Percentiles rank a stretch among this genome's conserved stretches.
Conservation (phyloP, 495 filamentous ascomycete genomes). For the Penicillium flavigenum region DNA sequence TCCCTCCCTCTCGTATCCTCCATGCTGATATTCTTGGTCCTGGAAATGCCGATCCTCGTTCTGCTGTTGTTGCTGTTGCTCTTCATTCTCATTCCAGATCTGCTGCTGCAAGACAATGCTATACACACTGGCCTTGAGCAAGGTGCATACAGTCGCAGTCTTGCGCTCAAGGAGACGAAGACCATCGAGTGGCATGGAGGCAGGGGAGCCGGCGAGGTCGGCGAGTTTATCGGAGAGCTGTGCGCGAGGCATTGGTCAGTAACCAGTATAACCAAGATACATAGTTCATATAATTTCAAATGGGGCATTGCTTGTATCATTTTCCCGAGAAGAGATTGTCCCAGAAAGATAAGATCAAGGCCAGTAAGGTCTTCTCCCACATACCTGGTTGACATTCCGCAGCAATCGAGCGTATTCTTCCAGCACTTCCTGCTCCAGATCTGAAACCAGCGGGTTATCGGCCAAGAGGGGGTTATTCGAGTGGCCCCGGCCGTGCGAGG, state of each 20-base stretch:
- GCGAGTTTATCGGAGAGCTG: conserved; percentile 44
- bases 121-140: conserved; percentile 97
- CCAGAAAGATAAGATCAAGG: not conserved
- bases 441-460: conserved; percentile 49
- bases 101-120: conserved; percentile 97
- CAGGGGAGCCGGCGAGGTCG: conserved; percentile 34
- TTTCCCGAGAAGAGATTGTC: not conserved
- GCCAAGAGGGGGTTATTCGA: conserved; percentile 44
- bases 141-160: conserved; percentile 87
- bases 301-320: not conserved
- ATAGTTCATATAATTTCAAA: not conserved
- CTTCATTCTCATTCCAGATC: conserved; percentile 65
- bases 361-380: conserved; percentile 6
- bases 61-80: conserved; percentile 37
- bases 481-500: conserved; percentile 17
- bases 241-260: not conserved
- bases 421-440: conserved; percentile 89
- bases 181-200: conserved; percentile 58
- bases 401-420: conserved; percentile 88
- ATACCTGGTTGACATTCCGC: conserved; percentile 87
- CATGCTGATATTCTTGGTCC: conserved; percentile 35
- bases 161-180: conserved; percentile 87
- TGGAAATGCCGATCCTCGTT: conserved; percentile 25
- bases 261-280: not conserved
- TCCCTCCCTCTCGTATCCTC: conserved; percentile 32